Percentiles rank a stretch among this genome's conserved stretches.
phyloP scores from a whole-genome alignment of 495 filamentous ascomycete species.

The Penicillium lagena region DNA sequence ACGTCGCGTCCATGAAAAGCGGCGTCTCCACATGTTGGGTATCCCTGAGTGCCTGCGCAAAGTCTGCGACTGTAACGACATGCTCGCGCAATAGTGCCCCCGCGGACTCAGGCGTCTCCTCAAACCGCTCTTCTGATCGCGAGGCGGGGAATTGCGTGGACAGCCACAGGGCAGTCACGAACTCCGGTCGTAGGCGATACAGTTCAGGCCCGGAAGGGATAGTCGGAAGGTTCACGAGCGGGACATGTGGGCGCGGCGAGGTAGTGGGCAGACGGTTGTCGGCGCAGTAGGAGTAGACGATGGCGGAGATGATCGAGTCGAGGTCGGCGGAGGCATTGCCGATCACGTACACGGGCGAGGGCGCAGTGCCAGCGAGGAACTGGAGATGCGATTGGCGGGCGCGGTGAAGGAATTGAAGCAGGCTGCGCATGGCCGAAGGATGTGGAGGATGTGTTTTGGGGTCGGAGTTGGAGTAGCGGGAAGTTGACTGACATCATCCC shows the following conservation, averaged over 20 bases:
- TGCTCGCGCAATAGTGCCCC: slow-evolving; percentile 33
- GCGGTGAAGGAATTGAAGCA: slow-evolving; percentile 35
- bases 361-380: slow-evolving; percentile 23
- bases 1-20: slow-evolving; percentile 37
- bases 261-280: slow-evolving; percentile 35
- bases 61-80: slow-evolving; percentile 37
- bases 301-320: slow-evolving; percentile 80
- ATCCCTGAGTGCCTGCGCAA: slow-evolving; percentile 16
- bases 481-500: too few relatives aligned
- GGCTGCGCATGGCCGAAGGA: slow-evolving; percentile 11
- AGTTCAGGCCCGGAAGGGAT: slow-evolving; percentile 52
- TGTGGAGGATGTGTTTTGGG: neutral
- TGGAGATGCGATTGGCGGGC: slow-evolving; percentile 28
- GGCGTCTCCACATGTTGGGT: neutral
- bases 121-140: slow-evolving; percentile 17
- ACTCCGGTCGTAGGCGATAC: slow-evolving; percentile 67
- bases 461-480: too few relatives aligned
- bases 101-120: slow-evolving; percentile 20
- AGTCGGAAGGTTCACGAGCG: slow-evolving; percentile 68
- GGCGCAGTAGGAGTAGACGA: slow-evolving; percentile 81
- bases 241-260: slow-evolving; percentile 59
- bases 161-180: slow-evolving; percentile 42
- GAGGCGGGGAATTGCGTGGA: slow-evolving; percentile 26
- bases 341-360: slow-evolving; percentile 36
- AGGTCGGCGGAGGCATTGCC: slow-evolving; percentile 61